These are phyloP conservation scores for Trametes cingulata DNA, from an alignment of 768 basidiomycete genomes.

Conservation along the genomic window DNA sequence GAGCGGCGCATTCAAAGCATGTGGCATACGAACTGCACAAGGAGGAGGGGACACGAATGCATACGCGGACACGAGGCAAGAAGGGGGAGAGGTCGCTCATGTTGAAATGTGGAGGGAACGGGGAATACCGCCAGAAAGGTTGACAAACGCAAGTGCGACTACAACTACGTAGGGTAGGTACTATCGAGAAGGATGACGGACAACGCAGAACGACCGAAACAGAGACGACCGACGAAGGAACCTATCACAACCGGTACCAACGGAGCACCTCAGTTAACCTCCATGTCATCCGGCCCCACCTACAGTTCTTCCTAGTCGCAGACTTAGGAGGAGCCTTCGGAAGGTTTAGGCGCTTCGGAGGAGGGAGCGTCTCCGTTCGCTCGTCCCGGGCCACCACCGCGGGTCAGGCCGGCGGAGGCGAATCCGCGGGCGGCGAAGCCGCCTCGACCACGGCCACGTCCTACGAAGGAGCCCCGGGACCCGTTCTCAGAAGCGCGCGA, in stretches of 20 bases:
- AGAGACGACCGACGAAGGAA: neutral
- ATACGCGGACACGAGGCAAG: neutral
- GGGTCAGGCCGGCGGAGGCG: conserved; percentile 67
- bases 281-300: neutral
- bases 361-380: conserved; percentile 33
- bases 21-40: no score
- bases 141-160: conserved; percentile 1
- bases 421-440: conserved; percentile 68
- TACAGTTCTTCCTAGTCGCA: neutral
- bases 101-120: neutral
- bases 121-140: neutral
- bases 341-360: conserved; percentile 18
- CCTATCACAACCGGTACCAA: neutral
- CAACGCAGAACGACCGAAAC: neutral
- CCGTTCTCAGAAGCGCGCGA: conserved; percentile 28
- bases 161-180: conserved; percentile 13
- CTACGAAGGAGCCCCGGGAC: conserved; percentile 23
- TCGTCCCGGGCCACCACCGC: conserved; percentile 27
- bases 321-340: conserved; percentile 8
- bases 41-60: no score
- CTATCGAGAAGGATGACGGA: neutral
- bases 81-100: neutral
- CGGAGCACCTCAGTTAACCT: neutral
- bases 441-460: conserved; percentile 52
- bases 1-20: no score